Evolutionary conservation across 2,329 filamentous ascomycete genomes (phyloP).

Genomic region (Aureobasidium sp.): DNA sequence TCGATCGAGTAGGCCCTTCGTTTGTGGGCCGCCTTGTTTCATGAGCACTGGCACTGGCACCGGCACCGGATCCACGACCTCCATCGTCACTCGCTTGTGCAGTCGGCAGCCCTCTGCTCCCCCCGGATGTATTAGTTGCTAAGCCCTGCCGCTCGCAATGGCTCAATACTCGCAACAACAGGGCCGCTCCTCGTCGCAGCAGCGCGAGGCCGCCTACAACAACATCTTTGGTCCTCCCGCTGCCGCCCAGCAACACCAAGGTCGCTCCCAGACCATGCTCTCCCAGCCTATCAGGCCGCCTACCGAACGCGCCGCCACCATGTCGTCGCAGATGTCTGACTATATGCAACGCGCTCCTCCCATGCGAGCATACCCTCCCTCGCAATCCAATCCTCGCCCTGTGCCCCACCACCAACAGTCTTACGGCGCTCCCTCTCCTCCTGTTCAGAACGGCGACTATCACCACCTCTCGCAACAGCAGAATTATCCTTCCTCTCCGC

Average conservation of each 20-base stretch:
- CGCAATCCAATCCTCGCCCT: conserved; percentile 31
- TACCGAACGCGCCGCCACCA: conserved; percentile 67
- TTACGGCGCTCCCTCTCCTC: conserved; percentile 27
- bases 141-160: conserved; percentile 33
- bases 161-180: conserved; percentile 55
- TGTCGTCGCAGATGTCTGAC: conserved; percentile 37
- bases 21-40: conserved; percentile 5
- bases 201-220: conserved; percentile 90
- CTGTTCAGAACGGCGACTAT: conserved; percentile 28
- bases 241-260: conserved; percentile 48
- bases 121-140: neutral
- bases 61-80: neutral
- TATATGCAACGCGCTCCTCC: conserved; percentile 58
- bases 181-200: conserved; percentile 49
- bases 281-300: conserved; percentile 58
- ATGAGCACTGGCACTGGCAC: neutral
- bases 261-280: conserved; percentile 92
- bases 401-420: conserved; percentile 48
- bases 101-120: neutral
- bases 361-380: conserved; percentile 39
- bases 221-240: conserved; percentile 90
- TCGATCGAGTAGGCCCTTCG: neutral
- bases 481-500: conserved; percentile 17
- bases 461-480: conserved; percentile 37
- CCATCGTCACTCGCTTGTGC: neutral